phyloP scores from a whole-genome alignment of 768 basidiomycete species.

The Pulveroboletus sp. region DNA sequence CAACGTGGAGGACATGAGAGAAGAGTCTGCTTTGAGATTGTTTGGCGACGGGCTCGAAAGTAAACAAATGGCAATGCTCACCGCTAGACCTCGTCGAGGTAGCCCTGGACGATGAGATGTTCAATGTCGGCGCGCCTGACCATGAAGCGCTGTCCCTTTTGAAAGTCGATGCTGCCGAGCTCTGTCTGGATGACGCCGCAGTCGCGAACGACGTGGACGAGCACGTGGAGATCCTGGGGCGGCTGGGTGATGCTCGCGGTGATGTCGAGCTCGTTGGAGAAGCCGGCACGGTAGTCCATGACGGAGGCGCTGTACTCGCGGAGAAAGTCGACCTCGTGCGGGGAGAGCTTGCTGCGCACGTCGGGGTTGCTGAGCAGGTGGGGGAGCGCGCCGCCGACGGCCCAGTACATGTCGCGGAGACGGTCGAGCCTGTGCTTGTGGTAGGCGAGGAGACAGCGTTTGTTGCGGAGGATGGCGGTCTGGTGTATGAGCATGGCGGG shows the following conservation, averaged over 20 bases:
- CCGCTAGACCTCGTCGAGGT: conserved; percentile 74
- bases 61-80: conserved; percentile 18
- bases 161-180: conserved; percentile 85
- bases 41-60: conserved; percentile 24
- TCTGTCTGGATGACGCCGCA: conserved; percentile 93
- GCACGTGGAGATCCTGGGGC: conserved; percentile 85
- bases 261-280: conserved; percentile 84
- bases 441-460: conserved; percentile 93
- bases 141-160: conserved; percentile 86
- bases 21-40: too few species aligned
- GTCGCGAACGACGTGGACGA: conserved; percentile 82
- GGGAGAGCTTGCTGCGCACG: conserved; percentile 68
- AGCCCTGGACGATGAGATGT: conserved; percentile 90
- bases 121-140: conserved; percentile 88
- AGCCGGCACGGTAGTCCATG: conserved; percentile 81
- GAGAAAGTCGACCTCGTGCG: conserved; percentile 81
- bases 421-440: conserved; percentile 82
- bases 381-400: conserved; percentile 79
- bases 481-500: conserved; percentile 77
- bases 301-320: conserved; percentile 75
- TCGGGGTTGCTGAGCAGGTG: conserved; percentile 70
- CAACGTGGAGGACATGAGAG: background rate
- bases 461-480: conserved; percentile 87
- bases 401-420: conserved; percentile 87
- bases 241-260: conserved; percentile 78